Evolutionary conservation across 345 rosid genomes (phyloP).

Genomic region (Pseudoturritis turrita): DNA sequence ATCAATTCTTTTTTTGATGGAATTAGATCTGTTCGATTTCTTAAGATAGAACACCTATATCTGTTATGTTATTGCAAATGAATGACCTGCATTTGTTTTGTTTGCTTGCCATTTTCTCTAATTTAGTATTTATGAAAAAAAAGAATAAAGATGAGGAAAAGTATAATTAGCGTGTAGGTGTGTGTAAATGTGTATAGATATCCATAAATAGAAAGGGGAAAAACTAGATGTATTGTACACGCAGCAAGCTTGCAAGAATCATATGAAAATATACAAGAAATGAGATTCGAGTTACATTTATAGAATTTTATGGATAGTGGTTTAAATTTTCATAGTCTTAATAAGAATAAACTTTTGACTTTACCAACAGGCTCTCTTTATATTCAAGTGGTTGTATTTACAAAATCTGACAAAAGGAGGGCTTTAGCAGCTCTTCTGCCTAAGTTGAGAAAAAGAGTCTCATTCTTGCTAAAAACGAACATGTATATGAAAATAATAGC

Average conservation of each 20-base stretch:
- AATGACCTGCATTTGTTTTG: no score
- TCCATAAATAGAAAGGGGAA: not conserved
- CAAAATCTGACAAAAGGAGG: not conserved
- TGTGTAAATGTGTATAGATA: not conserved
- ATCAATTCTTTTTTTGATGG: no score
- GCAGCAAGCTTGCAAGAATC: not conserved
- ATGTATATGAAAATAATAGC: no score
- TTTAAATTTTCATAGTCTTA: not conserved
- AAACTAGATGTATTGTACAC: not conserved
- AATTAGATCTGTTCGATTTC: no score
- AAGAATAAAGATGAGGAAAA: no score
- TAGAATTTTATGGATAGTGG: not conserved
- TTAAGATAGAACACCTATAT: no score
- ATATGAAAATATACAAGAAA: not conserved
- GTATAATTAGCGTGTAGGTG: not conserved
- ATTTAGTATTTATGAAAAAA: not conserved
- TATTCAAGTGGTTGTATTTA: not conserved
- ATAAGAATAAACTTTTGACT: slow-evolving; percentile 6
- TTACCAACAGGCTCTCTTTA: not conserved
- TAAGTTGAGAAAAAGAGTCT: no score
- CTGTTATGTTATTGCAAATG: no score
- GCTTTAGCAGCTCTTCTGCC: no score
- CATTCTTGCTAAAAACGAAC: no score
- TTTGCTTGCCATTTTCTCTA: no score
- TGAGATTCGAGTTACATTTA: not conserved